Evolutionary conservation across 2,329 filamentous ascomycete species (phyloP).

Genomic region (Talaromyces sp.): DNA sequence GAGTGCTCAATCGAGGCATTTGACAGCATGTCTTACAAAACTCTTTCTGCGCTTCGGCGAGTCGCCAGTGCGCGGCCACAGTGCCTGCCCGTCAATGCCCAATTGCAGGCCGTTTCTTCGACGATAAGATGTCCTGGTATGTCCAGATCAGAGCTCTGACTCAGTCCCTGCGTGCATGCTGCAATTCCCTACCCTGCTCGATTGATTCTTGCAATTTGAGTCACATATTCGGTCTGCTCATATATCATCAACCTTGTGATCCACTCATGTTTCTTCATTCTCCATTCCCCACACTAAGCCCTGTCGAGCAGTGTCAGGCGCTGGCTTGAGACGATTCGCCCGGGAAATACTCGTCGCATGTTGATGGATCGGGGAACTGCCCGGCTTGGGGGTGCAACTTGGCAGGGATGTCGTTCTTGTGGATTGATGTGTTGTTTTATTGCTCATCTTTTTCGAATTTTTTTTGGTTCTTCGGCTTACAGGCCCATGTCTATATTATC

Average conservation of each 20-base stretch:
- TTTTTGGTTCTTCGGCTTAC: too few species aligned
- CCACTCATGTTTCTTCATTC: constrained; percentile 7
- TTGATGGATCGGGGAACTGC: neutral
- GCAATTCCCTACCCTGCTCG: neutral
- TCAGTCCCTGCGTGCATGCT: neutral
- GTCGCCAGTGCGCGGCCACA: neutral
- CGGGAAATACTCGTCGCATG: constrained; percentile 9
- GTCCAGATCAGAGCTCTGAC: neutral
- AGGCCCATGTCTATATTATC: neutral
- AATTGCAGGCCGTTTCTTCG: neutral
- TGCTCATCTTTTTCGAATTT: neutral
- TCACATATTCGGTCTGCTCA: neutral
- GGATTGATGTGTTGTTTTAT: neutral
- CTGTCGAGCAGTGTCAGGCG: constrained; percentile 1
- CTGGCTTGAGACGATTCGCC: neutral
- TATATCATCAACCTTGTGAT: constrained; percentile 1
- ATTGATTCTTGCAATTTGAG: neutral
- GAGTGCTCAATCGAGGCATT: neutral
- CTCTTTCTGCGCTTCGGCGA: constrained; percentile 7
- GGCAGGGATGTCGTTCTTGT: neutral
- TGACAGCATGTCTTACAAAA: neutral
- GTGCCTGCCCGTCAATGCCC: neutral
- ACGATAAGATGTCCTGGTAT: constrained; percentile 3
- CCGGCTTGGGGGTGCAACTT: neutral
- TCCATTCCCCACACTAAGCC: constrained; percentile 17